Percentiles rank a stretch among this genome's conserved stretches.
Conservation (phyloP, 495 filamentous ascomycete genomes). For the Talaromyces wortmannii region DNA sequence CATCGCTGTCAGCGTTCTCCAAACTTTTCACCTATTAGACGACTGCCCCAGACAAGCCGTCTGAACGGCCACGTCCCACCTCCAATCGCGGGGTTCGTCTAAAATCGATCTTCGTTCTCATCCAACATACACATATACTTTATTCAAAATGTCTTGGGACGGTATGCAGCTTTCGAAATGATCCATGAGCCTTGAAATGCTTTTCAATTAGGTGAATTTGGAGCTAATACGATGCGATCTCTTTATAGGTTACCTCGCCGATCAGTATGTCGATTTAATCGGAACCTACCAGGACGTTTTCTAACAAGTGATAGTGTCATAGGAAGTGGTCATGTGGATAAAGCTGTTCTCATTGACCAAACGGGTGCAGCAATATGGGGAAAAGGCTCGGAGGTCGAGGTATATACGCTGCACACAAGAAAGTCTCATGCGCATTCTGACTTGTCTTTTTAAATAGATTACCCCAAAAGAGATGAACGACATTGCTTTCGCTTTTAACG, state of each 20-base stretch:
- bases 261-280: not conserved
- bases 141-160: constrained; percentile 4
- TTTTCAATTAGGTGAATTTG: not conserved
- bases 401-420: not conserved
- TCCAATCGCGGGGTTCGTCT: too few relatives aligned
- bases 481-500: constrained; percentile 24
- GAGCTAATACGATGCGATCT: not conserved
- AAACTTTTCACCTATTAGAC: too few relatives aligned
- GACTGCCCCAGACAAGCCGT: too few relatives aligned
- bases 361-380: not conserved
- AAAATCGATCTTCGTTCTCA: too few relatives aligned
- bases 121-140: too few relatives aligned
- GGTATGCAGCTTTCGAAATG: not conserved
- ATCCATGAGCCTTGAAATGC: not conserved
- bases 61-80: too few relatives aligned
- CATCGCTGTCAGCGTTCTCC: too few relatives aligned
- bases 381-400: not conserved
- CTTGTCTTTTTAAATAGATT: too few relatives aligned
- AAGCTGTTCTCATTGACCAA: not conserved
- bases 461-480: constrained; percentile 30
- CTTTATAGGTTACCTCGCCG: not conserved
- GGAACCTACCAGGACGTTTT: not conserved
- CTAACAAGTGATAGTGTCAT: not conserved
- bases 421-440: not conserved
- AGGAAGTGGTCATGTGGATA: not conserved